Evolutionary conservation across 352 stramenopile species (phyloP), one percentile per base, ranked within the genome.

Genomic region (Globisporangium viniferum): DNA sequence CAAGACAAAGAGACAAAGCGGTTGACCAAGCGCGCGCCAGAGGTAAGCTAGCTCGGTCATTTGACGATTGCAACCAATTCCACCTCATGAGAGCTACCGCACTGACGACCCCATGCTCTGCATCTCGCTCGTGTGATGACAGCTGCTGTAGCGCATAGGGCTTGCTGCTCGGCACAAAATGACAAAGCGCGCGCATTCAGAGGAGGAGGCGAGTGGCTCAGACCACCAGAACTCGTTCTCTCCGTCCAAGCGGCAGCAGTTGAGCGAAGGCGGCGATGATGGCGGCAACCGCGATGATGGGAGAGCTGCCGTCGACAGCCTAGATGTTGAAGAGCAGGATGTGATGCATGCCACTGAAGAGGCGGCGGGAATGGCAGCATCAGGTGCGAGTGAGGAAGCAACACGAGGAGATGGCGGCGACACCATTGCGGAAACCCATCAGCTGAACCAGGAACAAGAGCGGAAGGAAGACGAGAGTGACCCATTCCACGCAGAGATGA

Each of bases 201-300:
- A 27, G 20, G 49, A 33, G 8, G 55, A 27, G 15, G 29, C 12
- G 55, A 60, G 31, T 20, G 31, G 31, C 55, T n/a, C 31, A 6
- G 55, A 27, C 18, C 55, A 31, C 8, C 31, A 27, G 44, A 51
- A 18, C 15, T 9, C 29, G 31, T 60, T 60, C 55, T 46, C 55
- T 41, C 20, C 55, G 12, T 60, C 55, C 55, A 60, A 60, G 55
- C 55, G 55, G 31, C 55, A 36, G 8, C 55, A 60, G 9, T 18
- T 46, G 18, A 22, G 18, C 18, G 29, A 27, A 27, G 15, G 29
- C 41, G 54, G 24, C 9, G n/a, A 29, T 24, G 27, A 24, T 24
- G 48, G 49, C 31, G 49, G n/a, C n/a, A 12, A 29, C 48, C 29
- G 29, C 5, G 27, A 7, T 22, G 49, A 58, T 35, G 24, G 6